These are phyloP conservation scores for Chytridium lagenaria DNA, from an alignment of 371 early-diverging fungal genomes.

Conservation along the genomic window DNA sequence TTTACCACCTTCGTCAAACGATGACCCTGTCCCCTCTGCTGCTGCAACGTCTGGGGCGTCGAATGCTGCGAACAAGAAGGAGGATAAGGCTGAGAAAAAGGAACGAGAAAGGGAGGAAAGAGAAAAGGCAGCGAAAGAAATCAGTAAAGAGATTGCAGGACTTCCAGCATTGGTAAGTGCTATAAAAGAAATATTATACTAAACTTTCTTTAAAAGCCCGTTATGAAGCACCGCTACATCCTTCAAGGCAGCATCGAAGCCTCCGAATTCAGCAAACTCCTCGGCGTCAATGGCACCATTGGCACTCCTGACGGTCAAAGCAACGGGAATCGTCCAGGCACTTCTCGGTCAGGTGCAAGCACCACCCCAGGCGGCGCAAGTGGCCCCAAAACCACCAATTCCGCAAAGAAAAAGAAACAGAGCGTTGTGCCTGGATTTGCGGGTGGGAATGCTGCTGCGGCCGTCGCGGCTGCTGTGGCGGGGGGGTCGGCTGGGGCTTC, in stretches of 20 bases:
- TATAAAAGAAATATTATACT: not conserved
- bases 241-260: constrained; percentile 55
- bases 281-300: not conserved
- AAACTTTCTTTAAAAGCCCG: constrained; percentile 10
- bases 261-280: constrained; percentile 32
- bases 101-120: constrained; percentile 26
- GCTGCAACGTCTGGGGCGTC: constrained; percentile 5
- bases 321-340: constrained; percentile 17
- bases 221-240: constrained; percentile 56
- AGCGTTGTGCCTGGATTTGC: constrained; percentile 22
- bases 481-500: not conserved
- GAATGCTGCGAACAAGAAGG: constrained; percentile 9
- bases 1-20: constrained; percentile 14
- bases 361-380: constrained; percentile 6
- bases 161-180: constrained; percentile 13
- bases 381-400: constrained; percentile 4
- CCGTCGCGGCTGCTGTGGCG: not conserved
- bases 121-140: constrained; percentile 33
- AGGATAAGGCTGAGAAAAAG: constrained; percentile 26
- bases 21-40: constrained; percentile 37
- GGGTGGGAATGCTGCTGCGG: not conserved
- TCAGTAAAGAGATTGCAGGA: constrained; percentile 11
- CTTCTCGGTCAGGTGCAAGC: constrained; percentile 29
- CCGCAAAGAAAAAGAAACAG: constrained; percentile 36
- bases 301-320: not conserved